Evolutionary conservation across 331 rosid species (phyloP).

Genomic region (Arachis monticola): DNA sequence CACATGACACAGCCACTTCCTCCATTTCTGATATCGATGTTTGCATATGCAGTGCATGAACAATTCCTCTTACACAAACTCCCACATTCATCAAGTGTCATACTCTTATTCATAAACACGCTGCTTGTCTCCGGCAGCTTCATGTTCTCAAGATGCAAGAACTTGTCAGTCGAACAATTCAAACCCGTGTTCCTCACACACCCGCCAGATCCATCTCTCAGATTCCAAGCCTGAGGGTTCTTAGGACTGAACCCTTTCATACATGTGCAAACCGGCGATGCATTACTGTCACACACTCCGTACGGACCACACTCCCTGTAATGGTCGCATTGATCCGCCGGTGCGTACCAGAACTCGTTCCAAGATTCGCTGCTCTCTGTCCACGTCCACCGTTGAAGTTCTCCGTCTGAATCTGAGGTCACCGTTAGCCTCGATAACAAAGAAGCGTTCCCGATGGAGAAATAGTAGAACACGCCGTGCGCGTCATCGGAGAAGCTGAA

Average conservation of each 20-base stretch:
- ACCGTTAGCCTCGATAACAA: slow-evolving; percentile 46
- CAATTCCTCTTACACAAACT: slow-evolving; percentile 52
- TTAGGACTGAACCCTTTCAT: slow-evolving; percentile 59
- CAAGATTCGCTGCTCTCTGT: slow-evolving; percentile 36
- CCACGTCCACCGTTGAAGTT: slow-evolving; percentile 53
- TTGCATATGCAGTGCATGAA: slow-evolving; percentile 63
- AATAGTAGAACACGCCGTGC: slow-evolving; percentile 51
- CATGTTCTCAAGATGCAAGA: slow-evolving; percentile 43
- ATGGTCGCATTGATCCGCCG: slow-evolving; percentile 63
- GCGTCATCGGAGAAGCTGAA: slow-evolving; percentile 25
- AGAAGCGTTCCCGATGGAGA: background rate
- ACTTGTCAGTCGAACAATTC: slow-evolving; percentile 50
- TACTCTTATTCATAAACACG: slow-evolving; percentile 44
- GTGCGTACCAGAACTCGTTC: slow-evolving; percentile 66
- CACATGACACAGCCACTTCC: slow-evolving; percentile 71
- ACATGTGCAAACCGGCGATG: slow-evolving; percentile 61
- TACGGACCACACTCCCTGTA: slow-evolving; percentile 60
- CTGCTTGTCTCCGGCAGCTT: slow-evolving; percentile 62
- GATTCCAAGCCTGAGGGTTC: slow-evolving; percentile 54
- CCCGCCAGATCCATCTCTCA: slow-evolving; percentile 73
- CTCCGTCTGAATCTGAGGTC: slow-evolving; percentile 26
- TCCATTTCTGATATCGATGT: slow-evolving; percentile 41
- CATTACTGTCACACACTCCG: slow-evolving; percentile 55
- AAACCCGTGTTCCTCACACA: slow-evolving; percentile 56
- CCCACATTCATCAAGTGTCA: slow-evolving; percentile 48